phyloP scores from a whole-genome alignment of 2,329 filamentous ascomycete genomes.

The Cordyceps pruinosa region DNA sequence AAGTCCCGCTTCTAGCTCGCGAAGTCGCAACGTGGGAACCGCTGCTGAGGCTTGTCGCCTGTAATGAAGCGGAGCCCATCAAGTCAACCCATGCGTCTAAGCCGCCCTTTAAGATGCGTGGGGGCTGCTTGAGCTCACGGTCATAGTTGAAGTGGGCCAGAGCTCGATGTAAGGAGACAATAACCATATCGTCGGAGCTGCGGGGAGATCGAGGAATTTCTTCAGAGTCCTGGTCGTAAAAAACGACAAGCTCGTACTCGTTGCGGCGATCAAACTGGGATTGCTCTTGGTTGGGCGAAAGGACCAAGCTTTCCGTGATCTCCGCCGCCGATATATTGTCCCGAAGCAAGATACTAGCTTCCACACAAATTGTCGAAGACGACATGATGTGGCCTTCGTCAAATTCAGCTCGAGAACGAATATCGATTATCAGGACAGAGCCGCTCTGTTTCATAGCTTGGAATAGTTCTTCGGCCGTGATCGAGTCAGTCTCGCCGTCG shows the following conservation, averaged over 20 bases:
- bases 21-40: neutral
- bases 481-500: slow-evolving; percentile 33
- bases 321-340: slow-evolving; percentile 57
- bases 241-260: slow-evolving; percentile 79
- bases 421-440: slow-evolving; percentile 77
- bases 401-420: slow-evolving; percentile 71
- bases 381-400: slow-evolving; percentile 86
- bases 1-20: slow-evolving; percentile 27
- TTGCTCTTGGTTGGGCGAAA: slow-evolving; percentile 70
- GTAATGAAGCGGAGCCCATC: slow-evolving; percentile 62
- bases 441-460: slow-evolving; percentile 54
- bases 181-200: slow-evolving; percentile 40
- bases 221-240: slow-evolving; percentile 70
- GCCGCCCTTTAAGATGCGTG: slow-evolving; percentile 75
- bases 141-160: slow-evolving; percentile 78
- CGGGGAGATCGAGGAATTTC: slow-evolving; percentile 34
- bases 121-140: slow-evolving; percentile 63
- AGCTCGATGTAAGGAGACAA: slow-evolving; percentile 70
- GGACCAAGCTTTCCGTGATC: slow-evolving; percentile 59
- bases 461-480: slow-evolving; percentile 64
- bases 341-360: slow-evolving; percentile 66
- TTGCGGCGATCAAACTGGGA: slow-evolving; percentile 64
- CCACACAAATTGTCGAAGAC: slow-evolving; percentile 79
- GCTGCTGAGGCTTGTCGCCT: slow-evolving; percentile 29
- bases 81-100: slow-evolving; percentile 80